phyloP scores from a whole-genome alignment of 768 basidiomycete genomes.

The Hemileccinum impolitum region DNA sequence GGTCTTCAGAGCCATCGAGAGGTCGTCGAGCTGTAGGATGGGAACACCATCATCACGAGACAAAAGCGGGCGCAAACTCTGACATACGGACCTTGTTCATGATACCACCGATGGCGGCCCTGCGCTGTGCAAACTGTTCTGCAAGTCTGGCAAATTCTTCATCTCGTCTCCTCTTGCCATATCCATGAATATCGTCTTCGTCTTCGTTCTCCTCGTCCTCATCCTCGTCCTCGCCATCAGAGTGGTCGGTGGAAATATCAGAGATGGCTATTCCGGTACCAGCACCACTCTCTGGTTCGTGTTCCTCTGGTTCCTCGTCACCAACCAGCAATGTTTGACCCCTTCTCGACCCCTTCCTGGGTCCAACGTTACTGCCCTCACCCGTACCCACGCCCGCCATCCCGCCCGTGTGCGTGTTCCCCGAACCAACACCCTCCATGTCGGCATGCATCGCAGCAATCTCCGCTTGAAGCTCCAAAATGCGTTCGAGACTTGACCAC shows the following conservation, averaged over 20 bases:
- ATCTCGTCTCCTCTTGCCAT: conserved; percentile 53
- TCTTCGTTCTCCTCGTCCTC: conserved; percentile 35
- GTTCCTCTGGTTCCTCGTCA: conserved; percentile 23
- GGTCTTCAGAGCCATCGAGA: conserved; percentile 35
- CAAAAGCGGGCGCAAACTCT: neutral
- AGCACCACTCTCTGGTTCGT: conserved; percentile 6
- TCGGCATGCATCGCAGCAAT: conserved; percentile 70
- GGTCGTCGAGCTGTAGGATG: conserved; percentile 25
- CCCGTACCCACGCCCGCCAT: conserved; percentile 1
- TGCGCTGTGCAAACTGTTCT: conserved; percentile 66
- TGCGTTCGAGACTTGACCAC: conserved; percentile 65
- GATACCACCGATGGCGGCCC: conserved; percentile 63
- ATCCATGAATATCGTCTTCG: conserved; percentile 49
- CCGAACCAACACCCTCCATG: conserved; percentile 57
- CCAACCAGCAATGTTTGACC: conserved; percentile 37
- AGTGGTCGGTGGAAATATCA: conserved; percentile 23
- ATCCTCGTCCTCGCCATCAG: conserved; percentile 38
- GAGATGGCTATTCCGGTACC: conserved; percentile 15
- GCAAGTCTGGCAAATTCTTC: conserved; percentile 67
- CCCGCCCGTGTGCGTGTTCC: conserved; percentile 3
- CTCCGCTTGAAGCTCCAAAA: conserved; percentile 70
- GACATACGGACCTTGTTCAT: conserved; percentile 60
- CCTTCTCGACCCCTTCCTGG: conserved; percentile 22
- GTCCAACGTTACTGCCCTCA: conserved; percentile 14
- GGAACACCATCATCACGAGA: neutral